Evolutionary conservation across 257 asterid genomes (phyloP).

Genomic region (Rehmannia glutinosa): DNA sequence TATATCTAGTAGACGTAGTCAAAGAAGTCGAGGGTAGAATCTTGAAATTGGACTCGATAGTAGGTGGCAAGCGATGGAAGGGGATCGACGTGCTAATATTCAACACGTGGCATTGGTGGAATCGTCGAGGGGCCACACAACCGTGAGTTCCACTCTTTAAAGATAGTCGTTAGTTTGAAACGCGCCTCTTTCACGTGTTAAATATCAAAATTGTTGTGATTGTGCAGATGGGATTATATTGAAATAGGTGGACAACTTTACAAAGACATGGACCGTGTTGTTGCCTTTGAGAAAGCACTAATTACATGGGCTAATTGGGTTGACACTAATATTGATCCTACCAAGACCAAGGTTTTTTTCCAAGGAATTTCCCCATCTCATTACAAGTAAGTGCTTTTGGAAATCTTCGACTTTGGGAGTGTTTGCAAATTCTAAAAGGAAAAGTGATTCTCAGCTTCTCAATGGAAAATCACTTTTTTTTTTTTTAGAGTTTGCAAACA

Average conservation of each 20-base stretch:
- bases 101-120: constrained; percentile 98
- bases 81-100: constrained; percentile 63
- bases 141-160: constrained; percentile 39
- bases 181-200: too few relatives aligned
- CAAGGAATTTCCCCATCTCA: constrained; percentile 98
- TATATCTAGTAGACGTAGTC: constrained; percentile 64
- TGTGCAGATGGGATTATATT: constrained; percentile 76
- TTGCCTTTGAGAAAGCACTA: constrained; percentile 73
- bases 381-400: constrained; percentile 54
- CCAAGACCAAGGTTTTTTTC: constrained; percentile 61
- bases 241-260: constrained; percentile 48
- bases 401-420: too few relatives aligned
- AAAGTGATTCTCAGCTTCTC: too few relatives aligned
- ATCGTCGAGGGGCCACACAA: constrained; percentile 65
- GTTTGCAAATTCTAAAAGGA: too few relatives aligned
- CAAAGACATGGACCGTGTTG: constrained; percentile 77
- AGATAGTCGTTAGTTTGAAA: not conserved
- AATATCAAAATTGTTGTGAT: not conserved
- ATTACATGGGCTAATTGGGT: constrained; percentile 87
- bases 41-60: constrained; percentile 61
- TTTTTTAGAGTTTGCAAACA: too few relatives aligned
- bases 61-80: constrained; percentile 57
- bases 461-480: too few relatives aligned
- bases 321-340: constrained; percentile 62
- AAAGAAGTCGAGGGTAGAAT: constrained; percentile 45